Evolutionary conservation across 2,329 filamentous ascomycete genomes (phyloP), one percentile per base, ranked within the genome.

Genomic region (Nigrograna mackinnonii): DNA sequence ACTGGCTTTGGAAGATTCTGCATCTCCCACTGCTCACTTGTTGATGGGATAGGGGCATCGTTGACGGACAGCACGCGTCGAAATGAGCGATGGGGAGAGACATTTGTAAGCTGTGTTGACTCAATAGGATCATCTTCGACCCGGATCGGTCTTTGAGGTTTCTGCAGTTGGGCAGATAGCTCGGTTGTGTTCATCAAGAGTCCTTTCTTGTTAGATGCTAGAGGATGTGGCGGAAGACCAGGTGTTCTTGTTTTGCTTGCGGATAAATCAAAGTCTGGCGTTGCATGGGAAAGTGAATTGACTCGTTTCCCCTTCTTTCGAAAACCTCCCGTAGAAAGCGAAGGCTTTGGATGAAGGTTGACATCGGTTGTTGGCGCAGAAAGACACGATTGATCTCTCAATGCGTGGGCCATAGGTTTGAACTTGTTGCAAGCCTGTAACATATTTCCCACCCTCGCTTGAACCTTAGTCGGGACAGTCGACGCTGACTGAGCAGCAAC

Each of bases 61-160:
- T 66, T 67, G 22, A 57, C 61, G 35, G 58, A 62, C 18, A 56
- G 43, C 1, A 63, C 56, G 22, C 65, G 62, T 20, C 54, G 43
- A 34, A 65, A 59, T 7, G 46, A 52, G 31, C 55, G 51, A 9
- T 39, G 44, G 20, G 44, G 44, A 1, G 53, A 49, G 3, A 45
- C 39, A 18, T 33, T 3, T 34, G 17, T 5, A 13, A 20, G 17
- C 7, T 3, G 28, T 16, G 12, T 20, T 32, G 6, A 42, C 46
- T 60, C 54, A 11, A 65, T 62, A 0, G 56, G 52, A 31, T 64
- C 58, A 2, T 56, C 46, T 24, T 50, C 44, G 3, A 44, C n/a
- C 5, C 24, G 14, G 7, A 46, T 19, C 2, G 39, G 35, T 32
- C 49, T 55, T 19, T 47, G 46, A 1, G 54, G 40, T 19, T 55